Conservation (phyloP, 1,284 basidiomycete genomes). For the Trichosporon sp. region DNA sequence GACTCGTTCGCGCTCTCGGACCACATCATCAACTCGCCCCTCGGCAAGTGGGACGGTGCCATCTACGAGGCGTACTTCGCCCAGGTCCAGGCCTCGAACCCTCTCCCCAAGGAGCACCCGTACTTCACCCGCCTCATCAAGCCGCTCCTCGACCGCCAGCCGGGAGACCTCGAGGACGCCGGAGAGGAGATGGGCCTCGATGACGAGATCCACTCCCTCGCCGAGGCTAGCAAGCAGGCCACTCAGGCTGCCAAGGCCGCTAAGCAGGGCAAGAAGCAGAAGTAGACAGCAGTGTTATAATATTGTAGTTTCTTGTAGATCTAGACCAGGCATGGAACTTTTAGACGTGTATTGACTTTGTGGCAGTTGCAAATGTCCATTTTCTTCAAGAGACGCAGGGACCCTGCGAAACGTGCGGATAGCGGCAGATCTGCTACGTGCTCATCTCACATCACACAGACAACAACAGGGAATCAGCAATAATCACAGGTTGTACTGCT, state of each 20-base stretch:
- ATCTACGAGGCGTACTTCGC: constrained; percentile 52
- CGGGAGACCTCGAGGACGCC: constrained; percentile 47
- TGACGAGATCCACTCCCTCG: constrained; percentile 38
- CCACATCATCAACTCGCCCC: constrained; percentile 57
- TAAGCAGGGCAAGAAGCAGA: constrained; percentile 8
- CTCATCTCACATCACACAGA: too few relatives aligned
- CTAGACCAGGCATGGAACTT: constrained; percentile 1
- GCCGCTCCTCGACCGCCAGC: constrained; percentile 52
- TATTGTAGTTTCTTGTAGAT: not conserved
- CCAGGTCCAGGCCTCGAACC: constrained; percentile 48
- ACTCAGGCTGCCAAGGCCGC: constrained; percentile 2
- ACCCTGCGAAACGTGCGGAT: too few relatives aligned
- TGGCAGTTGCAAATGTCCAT: not conserved
- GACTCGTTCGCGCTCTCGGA: constrained; percentile 55
- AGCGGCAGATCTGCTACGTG: too few relatives aligned
- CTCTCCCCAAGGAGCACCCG: constrained; percentile 49
- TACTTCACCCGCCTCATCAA: constrained; percentile 56
- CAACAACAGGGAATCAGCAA: not conserved
- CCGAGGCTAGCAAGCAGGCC: constrained; percentile 19
- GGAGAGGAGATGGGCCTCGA: constrained; percentile 51
- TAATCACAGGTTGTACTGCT: not conserved
- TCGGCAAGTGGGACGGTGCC: constrained; percentile 52
- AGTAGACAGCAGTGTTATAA: not conserved
- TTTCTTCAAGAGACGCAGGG: too few relatives aligned
- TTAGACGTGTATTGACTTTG: not conserved